Evolutionary conservation across 495 filamentous ascomycete genomes (phyloP), one percentile per base, ranked within the genome.

Genomic region (Emericellopsis terricola): DNA sequence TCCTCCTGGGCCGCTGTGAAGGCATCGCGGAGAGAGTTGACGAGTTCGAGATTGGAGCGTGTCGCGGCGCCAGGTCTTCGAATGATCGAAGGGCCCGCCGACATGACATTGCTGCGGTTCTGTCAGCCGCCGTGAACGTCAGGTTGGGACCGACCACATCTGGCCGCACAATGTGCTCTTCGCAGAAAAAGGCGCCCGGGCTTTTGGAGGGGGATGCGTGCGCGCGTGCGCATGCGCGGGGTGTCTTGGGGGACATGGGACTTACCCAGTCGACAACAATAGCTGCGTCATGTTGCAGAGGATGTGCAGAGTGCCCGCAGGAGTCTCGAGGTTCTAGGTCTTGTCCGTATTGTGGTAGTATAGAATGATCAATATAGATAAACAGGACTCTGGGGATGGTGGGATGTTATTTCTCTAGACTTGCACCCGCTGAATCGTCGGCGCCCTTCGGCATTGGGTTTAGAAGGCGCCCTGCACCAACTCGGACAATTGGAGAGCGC

Each of bases 261-360:
- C 71, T 51, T 64, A 87, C 81, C 81, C 85, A 30, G 84, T 92
- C 21, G 82, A 91, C 37, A 94, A 73, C 29, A 92, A 73, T 55
- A 94, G 64, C 62, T 81, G 81, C 60, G 73, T 73, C 61, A 76
- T 81, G 14, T n/a, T n/a, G n/a, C n/a, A n/a, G n/a, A n/a, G n/a
- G n/a, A n/a, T n/a, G n/a, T n/a, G n/a, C n/a, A n/a, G n/a, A n/a
- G n/a, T n/a, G n/a, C n/a, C n/a, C n/a, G n/a, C n/a, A n/a, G n/a
- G n/a, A n/a, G n/a, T n/a, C n/a, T n/a, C n/a, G n/a, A n/a, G n/a
- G 20, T 34, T 4, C 19, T 20, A 13, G 17, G 13, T 17, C 10
- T 34, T 8, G 19, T 18, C 10, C 13, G 20, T 15, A 33, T 9
- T 9, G 10, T 18, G 9, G 17, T 7, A 5, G 13, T 7, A 30